phyloP scores from a whole-genome alignment of 805 yeast genomes.

The Nakazawaea wyomingensis region DNA sequence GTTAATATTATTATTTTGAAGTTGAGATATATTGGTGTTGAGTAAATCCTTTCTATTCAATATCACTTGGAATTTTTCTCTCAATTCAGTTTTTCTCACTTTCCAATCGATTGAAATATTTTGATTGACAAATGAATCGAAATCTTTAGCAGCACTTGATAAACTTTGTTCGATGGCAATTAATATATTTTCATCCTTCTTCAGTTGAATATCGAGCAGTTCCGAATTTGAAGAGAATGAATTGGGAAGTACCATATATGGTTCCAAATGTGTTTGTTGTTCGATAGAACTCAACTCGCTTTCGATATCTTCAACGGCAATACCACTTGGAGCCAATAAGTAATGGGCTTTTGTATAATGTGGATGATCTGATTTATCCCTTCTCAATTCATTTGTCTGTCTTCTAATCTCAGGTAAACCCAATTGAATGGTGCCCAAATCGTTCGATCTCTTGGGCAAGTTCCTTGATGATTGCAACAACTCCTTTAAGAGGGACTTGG shows the following conservation, averaged over 20 bases:
- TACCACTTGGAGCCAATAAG: conserved; percentile 82
- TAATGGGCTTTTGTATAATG: conserved; percentile 76
- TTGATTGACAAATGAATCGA: conserved; percentile 69
- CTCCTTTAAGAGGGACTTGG: conserved; percentile 44
- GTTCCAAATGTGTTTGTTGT: conserved; percentile 13
- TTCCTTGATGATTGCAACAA: conserved; percentile 72
- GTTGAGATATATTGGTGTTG: conserved; percentile 12
- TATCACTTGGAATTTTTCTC: conserved; percentile 63
- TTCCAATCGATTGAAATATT: conserved; percentile 83
- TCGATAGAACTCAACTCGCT: conserved; percentile 43
- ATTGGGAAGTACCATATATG: not conserved
- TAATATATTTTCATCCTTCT: conserved; percentile 78
- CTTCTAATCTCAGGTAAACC: conserved; percentile 75
- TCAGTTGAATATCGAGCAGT: conserved; percentile 41
- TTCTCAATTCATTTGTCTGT: conserved; percentile 55
- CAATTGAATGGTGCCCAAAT: conserved; percentile 74
- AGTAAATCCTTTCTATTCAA: conserved; percentile 22
- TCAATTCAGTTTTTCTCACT: conserved; percentile 65
- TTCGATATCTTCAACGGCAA: conserved; percentile 80
- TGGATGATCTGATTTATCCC: conserved; percentile 31
- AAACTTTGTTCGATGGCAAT: conserved; percentile 80
- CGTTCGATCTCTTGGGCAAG: conserved; percentile 60
- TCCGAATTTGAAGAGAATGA: not conserved
- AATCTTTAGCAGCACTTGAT: conserved; percentile 70
- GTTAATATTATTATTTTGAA: not conserved